Evolutionary conservation across 2,329 filamentous ascomycete species (phyloP), one percentile per base, ranked within the genome.

Genomic region (Claviceps capensis): DNA sequence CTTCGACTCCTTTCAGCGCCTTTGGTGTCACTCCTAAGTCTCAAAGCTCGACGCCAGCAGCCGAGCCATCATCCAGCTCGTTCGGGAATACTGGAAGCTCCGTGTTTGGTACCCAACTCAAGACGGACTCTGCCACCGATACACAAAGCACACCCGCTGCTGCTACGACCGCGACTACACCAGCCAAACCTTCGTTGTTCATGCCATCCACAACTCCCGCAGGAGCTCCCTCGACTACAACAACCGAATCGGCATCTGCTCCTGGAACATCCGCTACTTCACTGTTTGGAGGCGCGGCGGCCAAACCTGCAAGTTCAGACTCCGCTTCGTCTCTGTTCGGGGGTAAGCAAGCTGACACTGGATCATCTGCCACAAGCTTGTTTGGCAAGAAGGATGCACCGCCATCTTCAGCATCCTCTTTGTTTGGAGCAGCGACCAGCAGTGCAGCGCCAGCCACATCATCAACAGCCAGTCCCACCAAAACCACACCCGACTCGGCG

Each of bases 221-320:
- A 22, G 77, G 77, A 38, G 71, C 73, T n/a, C 77, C 77, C 52
- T 75, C 76, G 0, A 60, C 67, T 5, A 69, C 66, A 51, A 56
- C 61, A 22, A 57, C 63, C n/a, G 64, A 65, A 53, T 56, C 64
- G 50, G 55, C 48, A 2, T 23, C 52, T 34, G 37, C 46, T 23
- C 36, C 50, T 13, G 53, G 47, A 5, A 36, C 51, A 19, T 54
- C 55, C 19, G 47, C 59, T 14, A 56, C 58, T 23, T 56, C 56
- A 44, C 51, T 66, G 11, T 66, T 66, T 51, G 59, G 60, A 9
- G 53, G 54, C 36, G 55, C 56, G 16, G 53, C 56, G 17, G 53
- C 59, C 40, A 59, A 60, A 38, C 55, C 62, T 40, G 47, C 54
- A 37, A 48, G 56, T 40, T 55, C 57, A 22, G 52, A 53, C 13